Conservation (phyloP, 495 filamentous ascomycete species). For the Cairneyella variabilis region DNA sequence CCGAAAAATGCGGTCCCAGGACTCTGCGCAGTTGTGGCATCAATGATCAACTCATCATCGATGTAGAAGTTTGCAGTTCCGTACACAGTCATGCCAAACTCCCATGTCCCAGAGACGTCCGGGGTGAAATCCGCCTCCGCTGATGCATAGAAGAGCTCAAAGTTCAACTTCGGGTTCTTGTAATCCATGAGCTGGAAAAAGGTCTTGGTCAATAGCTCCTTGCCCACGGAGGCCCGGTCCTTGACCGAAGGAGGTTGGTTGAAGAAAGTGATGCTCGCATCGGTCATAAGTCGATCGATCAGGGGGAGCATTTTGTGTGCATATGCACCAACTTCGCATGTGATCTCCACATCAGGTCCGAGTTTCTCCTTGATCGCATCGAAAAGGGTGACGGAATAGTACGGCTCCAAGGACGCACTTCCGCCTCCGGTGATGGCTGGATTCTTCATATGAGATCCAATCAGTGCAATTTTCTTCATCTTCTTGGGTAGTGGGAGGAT, state of each 20-base stretch:
- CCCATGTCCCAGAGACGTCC: constrained; percentile 40
- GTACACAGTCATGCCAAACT: constrained; percentile 62
- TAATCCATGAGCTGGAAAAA: constrained; percentile 61
- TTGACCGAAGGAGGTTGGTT: constrained; percentile 53
- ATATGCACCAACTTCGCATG: constrained; percentile 51
- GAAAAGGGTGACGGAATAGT: constrained; percentile 63
- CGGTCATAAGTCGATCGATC: constrained; percentile 31
- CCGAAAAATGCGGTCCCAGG: constrained; percentile 59
- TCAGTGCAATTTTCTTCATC: constrained; percentile 42
- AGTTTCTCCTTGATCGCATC: constrained; percentile 56
- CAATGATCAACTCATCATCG: constrained; percentile 63
- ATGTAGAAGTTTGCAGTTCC: constrained; percentile 63
- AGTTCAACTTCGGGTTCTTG: constrained; percentile 51
- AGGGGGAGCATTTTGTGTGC: constrained; percentile 56
- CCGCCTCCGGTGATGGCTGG: constrained; percentile 66
- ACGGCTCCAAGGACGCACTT: constrained; percentile 59
- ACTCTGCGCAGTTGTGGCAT: constrained; percentile 57
- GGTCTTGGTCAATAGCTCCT: constrained; percentile 47
- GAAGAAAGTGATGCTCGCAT: constrained; percentile 25
- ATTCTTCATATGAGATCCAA: constrained; percentile 67
- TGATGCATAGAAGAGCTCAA: constrained; percentile 55
- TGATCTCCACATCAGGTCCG: constrained; percentile 31
- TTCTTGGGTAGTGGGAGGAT: constrained; percentile 61
- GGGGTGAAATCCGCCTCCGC: constrained; percentile 58
- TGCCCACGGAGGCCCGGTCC: constrained; percentile 51